A percentile compares a stretch with the other conserved stretches of the same genome.
These are phyloP conservation scores for Penicillium ochrochloron DNA, from an alignment of 495 filamentous ascomycete species.

Conservation along the genomic window DNA sequence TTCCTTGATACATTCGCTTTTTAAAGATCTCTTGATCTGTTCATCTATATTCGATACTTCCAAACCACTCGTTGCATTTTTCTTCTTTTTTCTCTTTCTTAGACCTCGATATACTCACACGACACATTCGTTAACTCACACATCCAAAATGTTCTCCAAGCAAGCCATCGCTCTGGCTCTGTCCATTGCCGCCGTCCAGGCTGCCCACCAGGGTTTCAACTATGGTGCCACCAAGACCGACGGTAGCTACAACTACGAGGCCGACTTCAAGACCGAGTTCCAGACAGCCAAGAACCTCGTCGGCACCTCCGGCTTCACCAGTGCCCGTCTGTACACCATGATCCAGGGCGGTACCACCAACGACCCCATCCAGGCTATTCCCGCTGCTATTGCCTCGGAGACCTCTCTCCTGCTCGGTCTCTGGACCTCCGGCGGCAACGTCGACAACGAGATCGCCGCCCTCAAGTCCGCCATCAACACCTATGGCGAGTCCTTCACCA, in stretches of 20 bases:
- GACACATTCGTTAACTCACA: slow-evolving; percentile 6
- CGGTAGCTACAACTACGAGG: slow-evolving; percentile 62
- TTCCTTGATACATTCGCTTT: slow-evolving; percentile 16
- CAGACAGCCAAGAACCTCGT: slow-evolving; percentile 67
- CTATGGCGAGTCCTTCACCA: slow-evolving; percentile 65
- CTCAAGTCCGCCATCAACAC: slow-evolving; percentile 64
- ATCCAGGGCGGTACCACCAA: slow-evolving; percentile 65
- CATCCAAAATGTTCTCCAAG: slow-evolving; percentile 40
- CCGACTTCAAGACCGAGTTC: slow-evolving; percentile 75
- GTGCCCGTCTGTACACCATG: slow-evolving; percentile 69
- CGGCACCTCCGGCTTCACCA: slow-evolving; percentile 74
- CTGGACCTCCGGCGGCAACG: slow-evolving; percentile 73
- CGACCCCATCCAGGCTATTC: slow-evolving; percentile 69
- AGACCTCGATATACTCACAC: slow-evolving; percentile 9
- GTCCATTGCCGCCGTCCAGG: slow-evolving; percentile 47
- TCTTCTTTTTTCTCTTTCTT: slow-evolving; percentile 5
- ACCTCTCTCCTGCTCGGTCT: slow-evolving; percentile 76
- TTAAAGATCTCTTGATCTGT: slow-evolving; percentile 12
- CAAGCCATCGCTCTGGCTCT: slow-evolving; percentile 51
- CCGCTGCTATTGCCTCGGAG: slow-evolving; percentile 74
- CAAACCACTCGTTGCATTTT: slow-evolving; percentile 1
- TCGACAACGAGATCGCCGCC: slow-evolving; percentile 72
- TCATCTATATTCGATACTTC: slow-evolving; percentile 18
- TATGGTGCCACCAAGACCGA: slow-evolving; percentile 70
- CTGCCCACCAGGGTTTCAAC: slow-evolving; percentile 78